A percentile compares a stretch with the other conserved stretches of the same genome.
These are phyloP conservation scores for Metrosideros polymorpha DNA, from an alignment of 441 rosid genomes.

Conservation along the genomic window DNA sequence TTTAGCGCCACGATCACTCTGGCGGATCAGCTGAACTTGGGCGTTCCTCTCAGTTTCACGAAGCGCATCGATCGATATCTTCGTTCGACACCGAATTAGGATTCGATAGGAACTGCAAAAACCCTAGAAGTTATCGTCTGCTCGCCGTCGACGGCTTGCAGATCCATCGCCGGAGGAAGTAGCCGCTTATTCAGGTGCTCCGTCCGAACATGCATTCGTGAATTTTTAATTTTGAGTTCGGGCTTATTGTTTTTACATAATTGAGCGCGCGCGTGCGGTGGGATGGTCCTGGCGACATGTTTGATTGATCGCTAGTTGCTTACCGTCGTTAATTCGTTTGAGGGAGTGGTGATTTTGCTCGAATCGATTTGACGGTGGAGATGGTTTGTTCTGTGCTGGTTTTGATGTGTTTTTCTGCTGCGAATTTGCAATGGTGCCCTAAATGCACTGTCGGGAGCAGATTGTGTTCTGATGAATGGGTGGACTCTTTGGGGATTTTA, in stretches of 20 bases:
- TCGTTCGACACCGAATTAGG: background rate
- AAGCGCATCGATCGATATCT: background rate
- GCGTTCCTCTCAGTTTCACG: background rate
- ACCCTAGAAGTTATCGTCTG: background rate
- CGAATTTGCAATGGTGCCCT: background rate
- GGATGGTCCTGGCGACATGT: background rate
- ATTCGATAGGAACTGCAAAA: background rate
- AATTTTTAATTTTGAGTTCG: background rate
- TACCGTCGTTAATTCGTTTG: background rate
- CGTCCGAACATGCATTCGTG: background rate
- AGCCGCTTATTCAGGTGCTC: background rate
- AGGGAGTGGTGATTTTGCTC: background rate
- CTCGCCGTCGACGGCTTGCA: background rate
- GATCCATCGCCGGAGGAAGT: background rate
- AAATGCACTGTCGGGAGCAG: background rate
- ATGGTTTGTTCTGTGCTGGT: background rate
- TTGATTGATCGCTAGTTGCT: background rate
- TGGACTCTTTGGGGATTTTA: background rate
- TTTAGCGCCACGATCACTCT: background rate
- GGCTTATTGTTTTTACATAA: background rate
- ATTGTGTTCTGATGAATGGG: background rate
- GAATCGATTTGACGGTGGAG: background rate
- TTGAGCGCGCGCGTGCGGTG: background rate
- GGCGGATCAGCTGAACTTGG: background rate
- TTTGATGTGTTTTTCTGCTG: background rate